Base-by-base conservation (phyloP, 495 filamentous ascomycete genomes). In the Aspergillus diversus region DNA sequence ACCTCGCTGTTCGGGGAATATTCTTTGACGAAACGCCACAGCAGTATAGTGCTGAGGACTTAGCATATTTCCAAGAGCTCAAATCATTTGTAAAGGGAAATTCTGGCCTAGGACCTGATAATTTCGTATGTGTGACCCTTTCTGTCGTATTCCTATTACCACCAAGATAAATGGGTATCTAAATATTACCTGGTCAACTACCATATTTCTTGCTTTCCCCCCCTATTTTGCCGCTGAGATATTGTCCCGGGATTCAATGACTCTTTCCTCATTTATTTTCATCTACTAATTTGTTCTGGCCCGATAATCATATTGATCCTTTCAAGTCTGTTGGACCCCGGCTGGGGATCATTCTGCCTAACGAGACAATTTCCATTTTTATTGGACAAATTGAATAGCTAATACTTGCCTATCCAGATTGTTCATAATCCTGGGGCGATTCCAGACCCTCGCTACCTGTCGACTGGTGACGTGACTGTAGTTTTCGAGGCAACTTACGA, bases 1-100 rank as follows among this genome's bases (percentile, higher is more conserved):
- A 71, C 21, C 66, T 78, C 53, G 74, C 72, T 50, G 77, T 81
- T 69, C 73, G 67, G 65, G 78, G 78, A 60, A 80, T 81, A 67
- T 81, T 82, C 64, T 77, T 81, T 58, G 79, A 81, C 64, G 79
- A 81, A 63, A 80, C 79, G 34, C 79, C 79, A 7, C 75, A 80
- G 55, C 64, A 73, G 66, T 82, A 76, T 70, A 67, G 71, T 66
- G 65, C 60, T 52, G 57, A 61, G 54, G 63, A 70, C 16, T 65
- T 76, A 53, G 67, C 48, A 48, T 82, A 81, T 66, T 69, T 81
- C 49, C 61, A 75, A 64, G 68, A 74, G 15, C 59, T 82, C 57
- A 75, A 72, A 5, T 64, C 68, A 39, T 58, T 77, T 15, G 73
- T 77, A 60, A 79, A 72, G 63, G 59, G 52, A n/a, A 60, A 66